phyloP scores from a whole-genome alignment of 805 yeast genomes.

The Wickerhamiella sergipiensis region DNA sequence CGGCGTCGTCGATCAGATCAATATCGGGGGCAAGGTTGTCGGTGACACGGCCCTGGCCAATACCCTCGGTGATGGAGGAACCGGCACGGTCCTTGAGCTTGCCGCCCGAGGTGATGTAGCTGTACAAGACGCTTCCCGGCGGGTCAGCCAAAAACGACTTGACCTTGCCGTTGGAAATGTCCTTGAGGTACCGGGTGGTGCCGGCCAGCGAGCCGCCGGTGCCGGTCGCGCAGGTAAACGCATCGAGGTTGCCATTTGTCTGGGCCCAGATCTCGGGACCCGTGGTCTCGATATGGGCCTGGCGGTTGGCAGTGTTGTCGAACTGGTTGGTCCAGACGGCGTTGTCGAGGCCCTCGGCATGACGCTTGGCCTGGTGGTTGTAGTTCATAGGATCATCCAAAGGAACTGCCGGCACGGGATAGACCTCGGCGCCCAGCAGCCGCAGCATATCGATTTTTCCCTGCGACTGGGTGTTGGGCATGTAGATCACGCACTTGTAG shows the following conservation, averaged over 20 bases:
- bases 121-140: slow-evolving; percentile 78
- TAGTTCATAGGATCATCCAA: slow-evolving; percentile 70
- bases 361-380: slow-evolving; percentile 76
- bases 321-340: slow-evolving; percentile 92
- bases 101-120: slow-evolving; percentile 61
- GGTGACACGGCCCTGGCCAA: slow-evolving; percentile 91
- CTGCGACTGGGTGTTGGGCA: slow-evolving; percentile 84
- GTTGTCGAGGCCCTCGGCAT: slow-evolving; percentile 60
- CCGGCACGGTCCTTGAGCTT: slow-evolving; percentile 59
- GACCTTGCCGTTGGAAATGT: slow-evolving; percentile 45
- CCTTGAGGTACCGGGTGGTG: slow-evolving; percentile 61
- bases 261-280: slow-evolving; percentile 92
- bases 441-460: slow-evolving; percentile 62
- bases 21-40: slow-evolving; percentile 65
- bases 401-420: slow-evolving; percentile 82
- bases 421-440: slow-evolving; percentile 71
- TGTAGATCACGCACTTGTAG: slow-evolving; percentile 71
- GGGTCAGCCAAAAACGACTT: slow-evolving; percentile 77
- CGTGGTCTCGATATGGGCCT: slow-evolving; percentile 77
- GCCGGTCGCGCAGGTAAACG: slow-evolving; percentile 82
- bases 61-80: slow-evolving; percentile 86
- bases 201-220: slow-evolving; percentile 93
- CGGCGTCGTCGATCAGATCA: slow-evolving; percentile 64
- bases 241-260: slow-evolving; percentile 62
- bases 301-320: slow-evolving; percentile 77